A percentile compares a stretch with the other conserved stretches of the same genome.
Evolutionary conservation across 1,284 basidiomycete genomes (phyloP).

Genomic region (Cutaneotrichosporon daszewskae): DNA sequence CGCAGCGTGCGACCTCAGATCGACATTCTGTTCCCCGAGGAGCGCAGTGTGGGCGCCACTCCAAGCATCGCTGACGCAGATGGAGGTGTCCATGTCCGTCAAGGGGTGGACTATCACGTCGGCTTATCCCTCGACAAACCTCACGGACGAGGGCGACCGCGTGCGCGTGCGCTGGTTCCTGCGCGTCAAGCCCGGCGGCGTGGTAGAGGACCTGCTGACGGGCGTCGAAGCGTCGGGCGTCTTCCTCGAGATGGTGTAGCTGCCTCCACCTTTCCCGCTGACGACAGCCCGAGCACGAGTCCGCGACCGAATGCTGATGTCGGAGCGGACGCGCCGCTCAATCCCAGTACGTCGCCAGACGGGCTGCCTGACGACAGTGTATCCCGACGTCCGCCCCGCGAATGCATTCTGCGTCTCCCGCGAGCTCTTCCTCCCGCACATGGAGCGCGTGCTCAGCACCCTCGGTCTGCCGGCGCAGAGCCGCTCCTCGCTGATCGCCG

Average conservation of each 20-base stretch:
- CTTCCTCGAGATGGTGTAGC: conserved; percentile 38
- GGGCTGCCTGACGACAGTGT: conserved; percentile 18
- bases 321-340: conserved; percentile 28
- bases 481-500: conserved; percentile 36
- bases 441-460: conserved; percentile 34
- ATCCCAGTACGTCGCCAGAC: conserved; percentile 27
- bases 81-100: conserved; percentile 36
- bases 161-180: conserved; percentile 39
- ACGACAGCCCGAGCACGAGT: conserved; percentile 1
- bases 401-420: conserved; percentile 38
- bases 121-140: conserved; percentile 35
- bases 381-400: conserved; percentile 35
- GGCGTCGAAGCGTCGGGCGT: conserved; percentile 33
- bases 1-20: conserved; percentile 32
- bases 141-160: conserved; percentile 24
- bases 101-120: conserved; percentile 39
- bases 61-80: conserved; percentile 12
- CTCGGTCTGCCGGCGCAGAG: conserved; percentile 38
- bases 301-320: conserved; percentile 12
- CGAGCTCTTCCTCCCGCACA: conserved; percentile 38
- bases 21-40: conserved; percentile 35
- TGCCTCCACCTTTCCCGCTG: background rate
- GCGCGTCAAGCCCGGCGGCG: conserved; percentile 31
- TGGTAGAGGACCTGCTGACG: conserved; percentile 38
- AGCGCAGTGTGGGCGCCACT: conserved; percentile 26